Base-by-base conservation (phyloP, 2,329 filamentous ascomycete species). In the Fusarium sp. region DNA sequence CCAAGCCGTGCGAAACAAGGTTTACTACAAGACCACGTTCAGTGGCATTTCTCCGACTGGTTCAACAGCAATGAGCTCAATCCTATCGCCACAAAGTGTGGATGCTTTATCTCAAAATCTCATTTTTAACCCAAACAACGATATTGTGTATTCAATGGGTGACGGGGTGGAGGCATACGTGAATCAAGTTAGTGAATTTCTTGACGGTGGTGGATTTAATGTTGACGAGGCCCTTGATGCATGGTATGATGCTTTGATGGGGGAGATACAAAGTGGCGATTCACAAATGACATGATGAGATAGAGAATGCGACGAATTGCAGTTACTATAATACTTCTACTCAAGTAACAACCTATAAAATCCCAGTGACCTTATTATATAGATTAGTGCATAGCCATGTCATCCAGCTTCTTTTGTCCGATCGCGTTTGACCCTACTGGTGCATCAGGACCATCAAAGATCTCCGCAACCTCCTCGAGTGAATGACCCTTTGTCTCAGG, bases 381-480 rank as follows among this genome's bases (percentile, higher is more conserved):
- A 6, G 14, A 33, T 33, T 14, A 33, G 30, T 58, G 59, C 22
- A 47, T 22, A 1, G 48, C 48, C 57, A 62, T 56, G 20, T 62
- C 57, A 4, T 62, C 49, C 14, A 62, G 20, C 24, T 64, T 64
- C 59, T 51, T 69, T 26, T 72, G 65, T 0, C 60, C 63, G 39
- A 72, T 72, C 0, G 70, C 68, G 32, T 72, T 71, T 0, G 65
- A 35, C 5, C 70, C 70, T 1, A 60, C 65, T 0, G 65, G 54
- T 0, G 70, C 70, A 41, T 72, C 70, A 0, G 70, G 68, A 0
- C 71, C 71, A 32, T 73, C 71, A 20, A 73, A 73, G 15, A 73
- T 71, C 17, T 71, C 68, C 0, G 66, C 71, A 3, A 73, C 71
- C n/a, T 73, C 71, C 26, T 73, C 71, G 4, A 73, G 67, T 1